Evolutionary conservation across 1,284 basidiomycete genomes (phyloP), one percentile per base, ranked within the genome.

Genomic region (Retiboletus fuscus): DNA sequence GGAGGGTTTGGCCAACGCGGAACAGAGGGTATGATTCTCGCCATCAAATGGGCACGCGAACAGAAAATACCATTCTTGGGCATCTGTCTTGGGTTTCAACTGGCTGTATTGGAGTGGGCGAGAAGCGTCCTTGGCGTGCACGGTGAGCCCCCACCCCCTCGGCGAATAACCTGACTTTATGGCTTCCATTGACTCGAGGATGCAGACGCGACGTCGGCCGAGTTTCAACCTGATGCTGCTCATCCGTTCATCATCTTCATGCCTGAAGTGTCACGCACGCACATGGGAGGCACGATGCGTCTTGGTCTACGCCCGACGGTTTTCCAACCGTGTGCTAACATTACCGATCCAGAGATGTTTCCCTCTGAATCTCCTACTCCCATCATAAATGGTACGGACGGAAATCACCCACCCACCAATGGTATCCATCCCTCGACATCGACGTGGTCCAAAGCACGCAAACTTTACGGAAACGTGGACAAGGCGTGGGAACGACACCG

Each of bases 261-360:
- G 97, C 97, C 97, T 43, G 97, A 99, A 83, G 95, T 99, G 77
- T 98, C 96, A 61, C 95, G 95, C 81, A 99, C 97, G 12, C 96
- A 99, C 77, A 95, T 99, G 89, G 97, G 97, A 68, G 97, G 97
- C 41, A 99, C 97, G 30, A 99, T 99, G 97, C 93, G 97, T 28
- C 90, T 99, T 22, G 97, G 97, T 30, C 87, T 99, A 65, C 92
- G 97, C 28, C 96, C 98, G 10, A 99, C 97, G 5, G 89, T 98
- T 66, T 99, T 99, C 82, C 89, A 93, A 73, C 82, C 87, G 20
- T 77, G 61, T 62, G 65, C 77, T 67, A 77, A 77, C 22, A 66
- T 67, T 47, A 55, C 63, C 57, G 72, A 75, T 64, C 22, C 68
- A 28, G 71, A 72, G 47, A 26, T 22, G 13, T 69, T 80, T n/a